Base-by-base conservation (phyloP, 768 basidiomycete genomes). In the Daedaleopsis nitida region DNA sequence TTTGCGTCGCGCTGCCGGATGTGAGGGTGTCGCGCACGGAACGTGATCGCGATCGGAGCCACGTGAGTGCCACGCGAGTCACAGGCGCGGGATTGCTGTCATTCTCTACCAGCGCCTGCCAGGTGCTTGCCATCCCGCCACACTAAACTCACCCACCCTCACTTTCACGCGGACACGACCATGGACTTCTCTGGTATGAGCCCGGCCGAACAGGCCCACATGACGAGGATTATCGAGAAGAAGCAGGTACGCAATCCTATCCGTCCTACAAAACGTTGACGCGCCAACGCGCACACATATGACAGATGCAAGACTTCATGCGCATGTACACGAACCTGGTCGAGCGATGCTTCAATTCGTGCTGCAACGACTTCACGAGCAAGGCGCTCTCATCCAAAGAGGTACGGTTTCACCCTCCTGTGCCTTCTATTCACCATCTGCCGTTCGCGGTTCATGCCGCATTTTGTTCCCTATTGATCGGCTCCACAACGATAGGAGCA, bases 221-320 rank as follows among this genome's bases (percentile, higher is more conserved):
- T 99, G 88, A 91, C 85, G 60, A 90, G 87, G 72, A 77, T 95
- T 71, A 94, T 99, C 57, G 96, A 98, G 80, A 95, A 92, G 81
- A 94, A 92, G 81, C 96, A 98, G 88, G 96, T 90, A 61, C 58
- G 80, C 62, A 35, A 12, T 23, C 24, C 16, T 6, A 14, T 14
- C 23, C 34, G 49, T 7, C 10, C 16, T 17, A 16, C 24, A 4
- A 2, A 43, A 21, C 37, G 42, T 32, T 59, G 43, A 55, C 57
- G 19, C 17, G 43, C 27, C 17, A 12, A 42, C 39, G 39, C 39
- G 13, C 3, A 42, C 17, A 17, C 43, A 17, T 21, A 57, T 44
- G 60, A 23, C 72, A 98, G 96, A 96, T 99, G 95, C 93, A 96
- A 82, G 96, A 98, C 80, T 98, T 99, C 71, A 81, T 99, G 81